Evolutionary conservation across 2,329 filamentous ascomycete species (phyloP).

Genomic region (Aspergillus glaucus): DNA sequence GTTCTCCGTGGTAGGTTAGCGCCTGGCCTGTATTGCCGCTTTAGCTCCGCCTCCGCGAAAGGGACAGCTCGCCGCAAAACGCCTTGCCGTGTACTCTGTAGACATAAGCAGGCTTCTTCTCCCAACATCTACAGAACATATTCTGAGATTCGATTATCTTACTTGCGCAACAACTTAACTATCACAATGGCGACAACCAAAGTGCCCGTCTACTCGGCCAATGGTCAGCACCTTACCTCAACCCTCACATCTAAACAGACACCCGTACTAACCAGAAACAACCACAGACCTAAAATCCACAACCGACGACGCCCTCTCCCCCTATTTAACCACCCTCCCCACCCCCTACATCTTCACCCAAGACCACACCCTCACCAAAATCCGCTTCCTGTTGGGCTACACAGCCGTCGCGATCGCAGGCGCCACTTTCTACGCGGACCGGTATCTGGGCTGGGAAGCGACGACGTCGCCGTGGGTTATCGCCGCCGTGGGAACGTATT

Average conservation of each 20-base stretch:
- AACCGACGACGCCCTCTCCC: slow-evolving; percentile 86
- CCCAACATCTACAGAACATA: not conserved
- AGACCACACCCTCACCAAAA: slow-evolving; percentile 71
- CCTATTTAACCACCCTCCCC: slow-evolving; percentile 85
- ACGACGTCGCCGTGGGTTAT: slow-evolving; percentile 73
- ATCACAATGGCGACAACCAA: slow-evolving; percentile 25
- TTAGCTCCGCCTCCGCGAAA: slow-evolving; percentile 21
- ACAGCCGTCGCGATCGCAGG: slow-evolving; percentile 71
- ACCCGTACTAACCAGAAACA: not conserved
- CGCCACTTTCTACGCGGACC: slow-evolving; percentile 85
- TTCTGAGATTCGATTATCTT: not conserved
- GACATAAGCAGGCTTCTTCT: not conserved
- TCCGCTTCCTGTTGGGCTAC: slow-evolving; percentile 79
- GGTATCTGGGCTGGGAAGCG: slow-evolving; percentile 78
- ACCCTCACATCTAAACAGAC: slow-evolving; percentile 1
- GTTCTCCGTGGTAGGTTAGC: not conserved
- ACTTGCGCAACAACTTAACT: not conserved
- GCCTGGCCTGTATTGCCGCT: slow-evolving; percentile 12
- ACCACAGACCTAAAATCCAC: slow-evolving; percentile 85
- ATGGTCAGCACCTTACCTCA: slow-evolving; percentile 28
- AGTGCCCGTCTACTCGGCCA: slow-evolving; percentile 41
- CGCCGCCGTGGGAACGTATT: slow-evolving; percentile 72
- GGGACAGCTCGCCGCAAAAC: slow-evolving; percentile 33
- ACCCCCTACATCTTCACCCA: slow-evolving; percentile 60
- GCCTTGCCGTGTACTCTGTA: not conserved